Percentiles rank a stretch among this genome's conserved stretches.
These are phyloP conservation scores for Lactarius deliciosus DNA, from an alignment of 768 basidiomycete species.

Conservation along the genomic window DNA sequence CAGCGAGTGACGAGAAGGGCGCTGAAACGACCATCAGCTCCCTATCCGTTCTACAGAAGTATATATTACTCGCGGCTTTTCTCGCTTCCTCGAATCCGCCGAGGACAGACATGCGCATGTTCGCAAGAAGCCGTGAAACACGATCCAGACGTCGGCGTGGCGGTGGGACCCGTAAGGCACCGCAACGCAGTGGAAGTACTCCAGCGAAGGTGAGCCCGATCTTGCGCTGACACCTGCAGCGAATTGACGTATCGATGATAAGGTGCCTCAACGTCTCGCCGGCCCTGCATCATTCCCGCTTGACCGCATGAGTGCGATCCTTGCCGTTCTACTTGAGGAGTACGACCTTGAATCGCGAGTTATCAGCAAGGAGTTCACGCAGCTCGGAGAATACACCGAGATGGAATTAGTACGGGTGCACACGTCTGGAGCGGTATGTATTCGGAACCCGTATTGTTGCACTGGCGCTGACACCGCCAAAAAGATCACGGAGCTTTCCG, in stretches of 20 bases:
- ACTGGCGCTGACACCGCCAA: neutral
- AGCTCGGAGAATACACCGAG: conserved; percentile 73
- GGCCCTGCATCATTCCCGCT: conserved; percentile 79
- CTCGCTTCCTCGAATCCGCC: conserved; percentile 84
- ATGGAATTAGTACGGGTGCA: conserved; percentile 66
- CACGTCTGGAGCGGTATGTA: conserved; percentile 56
- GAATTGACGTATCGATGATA: neutral
- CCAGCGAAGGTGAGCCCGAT: conserved; percentile 33
- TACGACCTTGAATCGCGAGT: conserved; percentile 54
- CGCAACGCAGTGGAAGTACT: conserved; percentile 28
- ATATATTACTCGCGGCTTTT: conserved; percentile 72
- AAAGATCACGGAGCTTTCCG: conserved; percentile 66
- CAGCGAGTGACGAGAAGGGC: conserved; percentile 2
- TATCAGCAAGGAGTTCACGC: conserved; percentile 46
- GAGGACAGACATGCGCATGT: conserved; percentile 78
- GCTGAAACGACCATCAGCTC: conserved; percentile 35
- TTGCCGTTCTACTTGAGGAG: conserved; percentile 76
- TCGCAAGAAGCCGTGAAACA: conserved; percentile 70
- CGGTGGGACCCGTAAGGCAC: conserved; percentile 36
- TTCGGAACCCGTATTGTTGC: neutral
- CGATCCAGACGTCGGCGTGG: conserved; percentile 50
- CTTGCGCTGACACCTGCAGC: neutral
- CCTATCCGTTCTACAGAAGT: conserved; percentile 70
- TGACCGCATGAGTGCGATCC: conserved; percentile 76
- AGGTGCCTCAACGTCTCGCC: conserved; percentile 76